Evolutionary conservation across 2,329 filamentous ascomycete genomes (phyloP).

Genomic region (Penicillium vulpinum): DNA sequence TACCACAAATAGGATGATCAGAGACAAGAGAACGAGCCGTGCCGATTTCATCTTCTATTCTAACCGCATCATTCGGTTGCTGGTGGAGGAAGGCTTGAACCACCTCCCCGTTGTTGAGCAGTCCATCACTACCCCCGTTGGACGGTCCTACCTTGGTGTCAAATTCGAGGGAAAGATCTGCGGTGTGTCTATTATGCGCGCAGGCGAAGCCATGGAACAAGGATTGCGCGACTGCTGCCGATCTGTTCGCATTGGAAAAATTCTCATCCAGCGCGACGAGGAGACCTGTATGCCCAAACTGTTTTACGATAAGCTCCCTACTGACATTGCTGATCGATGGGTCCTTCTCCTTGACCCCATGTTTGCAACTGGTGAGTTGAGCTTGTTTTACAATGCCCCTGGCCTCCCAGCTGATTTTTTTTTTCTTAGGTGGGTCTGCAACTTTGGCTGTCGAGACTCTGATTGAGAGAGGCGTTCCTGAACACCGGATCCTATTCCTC

Average conservation of each 20-base stretch:
- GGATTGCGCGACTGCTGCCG: constrained; percentile 94
- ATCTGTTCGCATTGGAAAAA: constrained; percentile 97
- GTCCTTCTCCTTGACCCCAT: constrained; percentile 95
- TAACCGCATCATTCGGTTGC: constrained; percentile 92
- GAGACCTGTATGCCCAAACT: constrained; percentile 89
- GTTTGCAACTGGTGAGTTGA: constrained; percentile 80
- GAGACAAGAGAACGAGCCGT: constrained; percentile 82
- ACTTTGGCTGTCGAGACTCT: constrained; percentile 96
- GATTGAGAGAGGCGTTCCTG: constrained; percentile 84
- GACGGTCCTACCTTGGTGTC: constrained; percentile 82
- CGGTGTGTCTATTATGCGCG: constrained; percentile 97
- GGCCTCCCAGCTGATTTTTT: constrained; percentile 10
- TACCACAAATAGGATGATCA: constrained; percentile 72
- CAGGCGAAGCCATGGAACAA: constrained; percentile 98
- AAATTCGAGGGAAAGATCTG: constrained; percentile 98
- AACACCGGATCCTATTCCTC: constrained; percentile 92
- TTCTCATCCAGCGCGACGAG: constrained; percentile 94
- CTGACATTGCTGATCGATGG: constrained; percentile 91
- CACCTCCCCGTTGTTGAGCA: constrained; percentile 90
- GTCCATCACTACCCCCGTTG: constrained; percentile 86
- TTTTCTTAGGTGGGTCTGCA: constrained; percentile 74
- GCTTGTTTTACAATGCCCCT: neutral
- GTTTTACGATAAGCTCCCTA: constrained; percentile 96
- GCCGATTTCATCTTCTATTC: constrained; percentile 99
- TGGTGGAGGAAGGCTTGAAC: constrained; percentile 96